phyloP scores from a whole-genome alignment of 768 basidiomycete species.

The Hortiboletus campestris region DNA sequence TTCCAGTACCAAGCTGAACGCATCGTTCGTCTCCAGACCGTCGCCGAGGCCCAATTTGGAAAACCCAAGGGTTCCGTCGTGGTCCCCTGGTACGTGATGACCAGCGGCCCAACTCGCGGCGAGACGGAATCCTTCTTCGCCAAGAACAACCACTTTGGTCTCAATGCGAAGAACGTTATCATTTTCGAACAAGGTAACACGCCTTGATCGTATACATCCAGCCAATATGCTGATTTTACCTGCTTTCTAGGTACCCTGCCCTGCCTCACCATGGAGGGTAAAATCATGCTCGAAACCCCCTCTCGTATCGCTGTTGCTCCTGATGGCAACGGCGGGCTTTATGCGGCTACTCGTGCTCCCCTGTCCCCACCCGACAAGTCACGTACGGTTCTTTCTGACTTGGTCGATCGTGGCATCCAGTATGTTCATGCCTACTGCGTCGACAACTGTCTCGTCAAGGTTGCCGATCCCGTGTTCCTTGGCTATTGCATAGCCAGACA shows the following conservation, averaged over 20 bases:
- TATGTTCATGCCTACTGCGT: slow-evolving; percentile 97
- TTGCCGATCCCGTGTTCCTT: slow-evolving; percentile 96
- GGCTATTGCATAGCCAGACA: slow-evolving; percentile 89
- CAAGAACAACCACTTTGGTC: slow-evolving; percentile 76
- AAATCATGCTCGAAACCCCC: slow-evolving; percentile 79
- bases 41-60: slow-evolving; percentile 59
- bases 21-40: slow-evolving; percentile 75
- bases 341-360: slow-evolving; percentile 86
- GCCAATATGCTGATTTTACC: not conserved
- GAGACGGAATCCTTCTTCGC: slow-evolving; percentile 87
- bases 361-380: slow-evolving; percentile 57
- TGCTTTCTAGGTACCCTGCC: slow-evolving; percentile 78
- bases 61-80: slow-evolving; percentile 61
- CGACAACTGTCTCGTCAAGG: slow-evolving; percentile 97
- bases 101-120: slow-evolving; percentile 88
- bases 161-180: slow-evolving; percentile 75
- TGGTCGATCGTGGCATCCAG: slow-evolving; percentile 68
- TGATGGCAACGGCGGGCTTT: slow-evolving; percentile 96
- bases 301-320: slow-evolving; percentile 91
- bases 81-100: slow-evolving; percentile 99
- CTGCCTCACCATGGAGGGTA: slow-evolving; percentile 91
- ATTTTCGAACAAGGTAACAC: slow-evolving; percentile 93
- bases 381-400: slow-evolving; percentile 80
- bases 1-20: slow-evolving; percentile 99
- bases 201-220: not conserved